Percentiles rank a stretch among this genome's conserved stretches.
phyloP scores from a whole-genome alignment of 495 filamentous ascomycete species.

The Darksidea phi region DNA sequence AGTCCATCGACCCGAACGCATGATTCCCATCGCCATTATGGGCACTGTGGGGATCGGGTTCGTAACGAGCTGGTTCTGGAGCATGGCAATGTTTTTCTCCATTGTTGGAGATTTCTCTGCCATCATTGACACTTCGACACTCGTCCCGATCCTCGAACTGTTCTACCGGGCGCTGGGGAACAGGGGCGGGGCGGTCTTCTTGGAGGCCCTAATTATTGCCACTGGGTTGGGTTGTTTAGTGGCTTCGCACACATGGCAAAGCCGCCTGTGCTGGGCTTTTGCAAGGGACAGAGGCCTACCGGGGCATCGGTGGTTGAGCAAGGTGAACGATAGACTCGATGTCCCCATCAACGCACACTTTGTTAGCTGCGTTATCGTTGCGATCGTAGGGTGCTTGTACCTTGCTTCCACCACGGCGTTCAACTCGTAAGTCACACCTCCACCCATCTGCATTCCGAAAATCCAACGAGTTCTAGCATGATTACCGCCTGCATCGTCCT shows the following conservation, averaged over 20 bases:
- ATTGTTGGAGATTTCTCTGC: slow-evolving; percentile 51
- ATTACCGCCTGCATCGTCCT: slow-evolving; percentile 40
- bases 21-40: slow-evolving; percentile 58
- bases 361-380: slow-evolving; percentile 52
- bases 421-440: slow-evolving; percentile 48
- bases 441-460: neutral
- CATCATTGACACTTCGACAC: slow-evolving; percentile 51
- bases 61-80: slow-evolving; percentile 56
- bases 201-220: slow-evolving; percentile 55
- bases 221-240: slow-evolving; percentile 58
- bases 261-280: slow-evolving; percentile 61
- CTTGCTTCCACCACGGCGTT: slow-evolving; percentile 55
- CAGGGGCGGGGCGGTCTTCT: slow-evolving; percentile 55
- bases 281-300: slow-evolving; percentile 59
- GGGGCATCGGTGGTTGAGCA: slow-evolving; percentile 47
- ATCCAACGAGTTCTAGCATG: slow-evolving; percentile 31
- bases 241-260: slow-evolving; percentile 59
- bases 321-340: slow-evolving; percentile 52
- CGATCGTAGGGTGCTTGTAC: slow-evolving; percentile 54
- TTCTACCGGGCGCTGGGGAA: slow-evolving; percentile 56
- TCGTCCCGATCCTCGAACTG: slow-evolving; percentile 58
- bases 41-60: slow-evolving; percentile 61
- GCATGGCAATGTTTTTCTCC: slow-evolving; percentile 60
- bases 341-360: slow-evolving; percentile 56
- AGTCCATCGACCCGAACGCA: slow-evolving; percentile 51